phyloP scores from a whole-genome alignment of 805 yeast species.

The Komagataella pastoris region DNA sequence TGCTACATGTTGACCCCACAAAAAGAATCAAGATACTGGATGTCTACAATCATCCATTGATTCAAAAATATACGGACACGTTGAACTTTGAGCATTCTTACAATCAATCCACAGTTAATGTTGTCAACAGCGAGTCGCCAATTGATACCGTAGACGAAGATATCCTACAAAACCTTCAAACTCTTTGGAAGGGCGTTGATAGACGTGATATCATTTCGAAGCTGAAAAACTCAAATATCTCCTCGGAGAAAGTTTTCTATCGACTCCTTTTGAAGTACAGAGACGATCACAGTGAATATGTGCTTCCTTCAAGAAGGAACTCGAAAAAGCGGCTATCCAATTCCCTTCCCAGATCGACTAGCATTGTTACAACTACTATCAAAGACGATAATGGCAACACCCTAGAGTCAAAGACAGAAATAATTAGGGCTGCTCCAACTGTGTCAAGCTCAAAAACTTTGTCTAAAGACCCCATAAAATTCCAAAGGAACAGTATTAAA shows the following conservation, averaged over 20 bases:
- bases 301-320: neutral
- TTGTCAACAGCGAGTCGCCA: neutral
- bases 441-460: neutral
- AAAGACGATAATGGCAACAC: constrained; percentile 19
- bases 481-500: constrained; percentile 20
- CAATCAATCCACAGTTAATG: constrained; percentile 15
- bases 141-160: constrained; percentile 27
- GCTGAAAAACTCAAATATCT: constrained; percentile 11
- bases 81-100: constrained; percentile 26
- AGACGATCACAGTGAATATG: constrained; percentile 11
- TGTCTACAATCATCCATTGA: constrained; percentile 69
- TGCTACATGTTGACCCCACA: constrained; percentile 74
- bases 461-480: constrained; percentile 13
- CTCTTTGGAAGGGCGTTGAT: constrained; percentile 42
- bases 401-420: constrained; percentile 14
- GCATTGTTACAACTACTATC: constrained; percentile 18
- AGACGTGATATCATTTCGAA: constrained; percentile 17
- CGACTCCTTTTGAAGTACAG: constrained; percentile 19
- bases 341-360: constrained; percentile 14
- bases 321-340: neutral
- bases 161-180: constrained; percentile 38
- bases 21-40: constrained; percentile 69
- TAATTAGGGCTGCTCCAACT: constrained; percentile 13
- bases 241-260: constrained; percentile 23
- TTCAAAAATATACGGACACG: constrained; percentile 56